Evolutionary conservation across 2,329 filamentous ascomycete genomes (phyloP), one percentile per base, ranked within the genome.

Genomic region (Tolypocladium endophyticum): DNA sequence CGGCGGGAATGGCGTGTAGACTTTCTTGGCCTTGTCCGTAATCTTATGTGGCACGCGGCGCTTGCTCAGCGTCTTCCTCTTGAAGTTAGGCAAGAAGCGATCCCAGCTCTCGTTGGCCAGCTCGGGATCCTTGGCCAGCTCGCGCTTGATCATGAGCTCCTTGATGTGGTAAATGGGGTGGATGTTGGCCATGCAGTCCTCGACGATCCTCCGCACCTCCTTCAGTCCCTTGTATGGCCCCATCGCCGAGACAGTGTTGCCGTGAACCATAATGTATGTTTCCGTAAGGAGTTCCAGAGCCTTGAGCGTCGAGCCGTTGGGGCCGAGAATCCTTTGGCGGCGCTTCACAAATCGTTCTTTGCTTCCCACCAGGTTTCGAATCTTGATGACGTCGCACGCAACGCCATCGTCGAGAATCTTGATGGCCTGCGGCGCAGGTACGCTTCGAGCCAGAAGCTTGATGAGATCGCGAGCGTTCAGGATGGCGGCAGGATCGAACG

Each of bases 291-390:
- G 82, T 74, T 97, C 92, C 35, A 99, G 82, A 1, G 94, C 94
- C 73, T 97, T 97, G 58, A 99, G 80, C 2, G 94, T 99, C 56
- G 89, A 91, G 43, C 93, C 94, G 64, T 90, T 89, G 20, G 93
- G 92, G 0, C 94, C 94, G 30, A 99, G 80, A 61, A 99, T 94
- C 60, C 94, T 82, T 76, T 99, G 94, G 56, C 94, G 84, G 59
- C 94, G 82, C 80, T 99, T 99, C 57, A 96, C 90, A 69, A 97
- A 99, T 60, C 92, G 86, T 65, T 97, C 92, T 75, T 97, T 97
- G 75, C 93, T 97, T 63, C 89, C 83, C 35, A 97, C 91, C 55
- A 97, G 81, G 69, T 86, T 93, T 62, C 92, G 83, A 67, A 97
- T 95, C 79, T 97, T 97, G 79, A 99, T 93, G 61, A 99, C 88